Conservation (phyloP, 2,329 filamentous ascomycete genomes). For the Basipetospora chlamydospora region DNA sequence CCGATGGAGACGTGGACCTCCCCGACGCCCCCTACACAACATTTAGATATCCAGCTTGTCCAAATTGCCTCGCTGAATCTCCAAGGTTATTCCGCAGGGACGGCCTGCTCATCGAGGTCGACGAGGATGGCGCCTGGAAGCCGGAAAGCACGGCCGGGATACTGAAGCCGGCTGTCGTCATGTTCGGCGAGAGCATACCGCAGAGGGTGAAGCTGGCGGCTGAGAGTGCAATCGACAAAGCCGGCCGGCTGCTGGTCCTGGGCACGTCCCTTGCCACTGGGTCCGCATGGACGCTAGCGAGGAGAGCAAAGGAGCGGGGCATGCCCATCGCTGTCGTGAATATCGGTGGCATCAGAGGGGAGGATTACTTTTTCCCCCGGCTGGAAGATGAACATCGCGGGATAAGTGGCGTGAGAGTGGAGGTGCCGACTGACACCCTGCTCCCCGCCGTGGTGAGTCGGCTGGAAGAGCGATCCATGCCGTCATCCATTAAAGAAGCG, state of each 20-base stretch:
- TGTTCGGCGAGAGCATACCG: constrained; percentile 88
- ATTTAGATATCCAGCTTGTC: constrained; percentile 84
- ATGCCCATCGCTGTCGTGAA: constrained; percentile 85
- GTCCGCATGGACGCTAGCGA: constrained; percentile 82
- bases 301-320: constrained; percentile 63
- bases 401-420: constrained; percentile 37
- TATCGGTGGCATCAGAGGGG: constrained; percentile 67
- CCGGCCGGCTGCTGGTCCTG: constrained; percentile 61
- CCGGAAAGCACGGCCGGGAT: constrained; percentile 56
- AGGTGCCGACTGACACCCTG: constrained; percentile 41
- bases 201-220: constrained; percentile 55
- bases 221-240: constrained; percentile 65
- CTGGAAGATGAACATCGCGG: constrained; percentile 37
- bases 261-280: constrained; percentile 91
- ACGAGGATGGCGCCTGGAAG: constrained; percentile 68
- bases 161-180: constrained; percentile 82
- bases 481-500: neutral
- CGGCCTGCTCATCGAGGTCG: constrained; percentile 48
- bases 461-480: constrained; percentile 15
- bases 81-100: constrained; percentile 21
- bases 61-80: constrained; percentile 45
- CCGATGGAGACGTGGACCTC: constrained; percentile 87
- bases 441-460: constrained; percentile 41
- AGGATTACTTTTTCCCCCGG: constrained; percentile 54
- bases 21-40: constrained; percentile 76